Conservation (phyloP, 768 basidiomycete species). For the Psilocybe cubensis region DNA sequence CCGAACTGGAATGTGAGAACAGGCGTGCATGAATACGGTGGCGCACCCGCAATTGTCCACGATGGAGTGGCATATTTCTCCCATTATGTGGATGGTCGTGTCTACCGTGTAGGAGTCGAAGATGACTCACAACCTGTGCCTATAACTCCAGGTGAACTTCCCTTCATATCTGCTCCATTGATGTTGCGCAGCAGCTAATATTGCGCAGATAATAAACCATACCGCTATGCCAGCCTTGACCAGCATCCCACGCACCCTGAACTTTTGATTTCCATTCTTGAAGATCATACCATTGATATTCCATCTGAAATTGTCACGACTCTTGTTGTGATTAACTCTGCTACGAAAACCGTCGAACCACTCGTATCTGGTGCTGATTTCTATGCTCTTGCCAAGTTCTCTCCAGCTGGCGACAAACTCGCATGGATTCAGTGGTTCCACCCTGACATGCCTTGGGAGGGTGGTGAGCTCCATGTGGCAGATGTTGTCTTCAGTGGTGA, state of each 20-base stretch:
- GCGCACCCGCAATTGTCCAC: slow-evolving; percentile 58
- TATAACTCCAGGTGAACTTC: slow-evolving; percentile 63
- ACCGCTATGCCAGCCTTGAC: slow-evolving; percentile 67
- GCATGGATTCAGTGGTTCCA: slow-evolving; percentile 73
- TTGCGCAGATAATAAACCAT: slow-evolving; percentile 45
- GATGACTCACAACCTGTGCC: slow-evolving; percentile 50
- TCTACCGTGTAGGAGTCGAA: slow-evolving; percentile 46
- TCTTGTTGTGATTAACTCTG: slow-evolving; percentile 59
- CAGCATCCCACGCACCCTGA: slow-evolving; percentile 56
- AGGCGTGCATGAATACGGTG: slow-evolving; percentile 75
- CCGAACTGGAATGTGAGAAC: slow-evolving; percentile 62
- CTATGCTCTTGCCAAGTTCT: slow-evolving; percentile 67
- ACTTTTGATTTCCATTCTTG: slow-evolving; percentile 63
- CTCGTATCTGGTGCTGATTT: slow-evolving; percentile 69
- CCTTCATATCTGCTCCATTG: slow-evolving; percentile 1
- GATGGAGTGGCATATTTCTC: slow-evolving; percentile 62
- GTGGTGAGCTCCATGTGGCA: slow-evolving; percentile 56
- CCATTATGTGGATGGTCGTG: slow-evolving; percentile 51
- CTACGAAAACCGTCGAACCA: slow-evolving; percentile 43
- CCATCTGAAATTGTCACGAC: slow-evolving; percentile 58
- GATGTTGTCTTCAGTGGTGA: slow-evolving; percentile 37
- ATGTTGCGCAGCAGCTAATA: slow-evolving; percentile 4
- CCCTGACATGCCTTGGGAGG: slow-evolving; percentile 66
- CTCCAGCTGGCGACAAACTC: slow-evolving; percentile 58
- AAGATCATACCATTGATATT: slow-evolving; percentile 66